Base-by-base conservation (phyloP, 208 protist genomes). In the Wallacemonas sp. region DNA sequence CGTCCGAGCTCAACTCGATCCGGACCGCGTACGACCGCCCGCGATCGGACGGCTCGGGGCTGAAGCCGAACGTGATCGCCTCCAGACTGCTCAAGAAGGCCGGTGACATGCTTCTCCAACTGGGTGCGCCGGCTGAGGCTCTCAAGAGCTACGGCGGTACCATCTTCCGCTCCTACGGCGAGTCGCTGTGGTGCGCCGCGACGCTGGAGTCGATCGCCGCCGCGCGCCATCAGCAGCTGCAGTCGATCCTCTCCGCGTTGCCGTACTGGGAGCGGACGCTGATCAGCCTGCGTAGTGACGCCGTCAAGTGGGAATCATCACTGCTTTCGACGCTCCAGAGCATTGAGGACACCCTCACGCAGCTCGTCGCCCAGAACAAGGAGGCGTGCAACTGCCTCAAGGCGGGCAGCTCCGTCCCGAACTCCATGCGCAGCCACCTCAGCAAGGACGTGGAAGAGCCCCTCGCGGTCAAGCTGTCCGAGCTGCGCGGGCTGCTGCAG, bases 171-270 rank as follows among this genome's bases (percentile, higher is more conserved):
- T 82, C 70, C 2, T 75, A 74, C 26, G 62, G 61, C 1, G 86
- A 93, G 64, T 67, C 76, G 19, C 54, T 93, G 52, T 93, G 88
- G 88, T 84, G 81, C 68, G 82, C 84, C 16, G 85, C 86, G 1
- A 92, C 80, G 21, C 58, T 96, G 21, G 86, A 96, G 61, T 73
- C 85, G 44, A 86, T 96, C 70, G 91, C 88, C 1, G 84, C 86
- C 1, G 74, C 78, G n/a, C 83, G 91, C 2, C 92, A 90, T 54
- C 69, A 85, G 44, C 78, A 92, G 64, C 49, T 79, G 43, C 65
- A 60, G 44, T 61, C 61, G 1, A 81, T 90, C 30, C n/a, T 77
- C 1, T 72, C 66, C 17, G 43, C 70, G 26, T 62, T 63, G 29
- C 64, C 48, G 27, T 49, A 11, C 23, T 34, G 81, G n/a, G 38